These are phyloP conservation scores for Lactifluus subvellereus DNA, from an alignment of 768 basidiomycete genomes.

Conservation along the genomic window DNA sequence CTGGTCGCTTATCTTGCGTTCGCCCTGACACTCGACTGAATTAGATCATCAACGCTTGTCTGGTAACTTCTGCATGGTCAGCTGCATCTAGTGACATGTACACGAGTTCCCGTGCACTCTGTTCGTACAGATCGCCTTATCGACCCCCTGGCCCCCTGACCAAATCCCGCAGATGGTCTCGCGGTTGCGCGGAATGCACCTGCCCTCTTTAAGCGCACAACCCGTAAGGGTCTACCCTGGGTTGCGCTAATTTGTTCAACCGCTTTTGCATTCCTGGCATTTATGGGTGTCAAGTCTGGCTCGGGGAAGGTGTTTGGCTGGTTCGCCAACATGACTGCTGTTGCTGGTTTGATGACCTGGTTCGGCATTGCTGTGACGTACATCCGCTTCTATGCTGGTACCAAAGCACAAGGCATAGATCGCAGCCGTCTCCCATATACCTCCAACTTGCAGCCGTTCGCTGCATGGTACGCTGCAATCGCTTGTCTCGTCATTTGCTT, in stretches of 20 bases:
- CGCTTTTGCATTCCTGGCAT: conserved; percentile 73
- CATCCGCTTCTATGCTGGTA: conserved; percentile 72
- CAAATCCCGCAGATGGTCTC: conserved; percentile 60
- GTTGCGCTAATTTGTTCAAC: conserved; percentile 51
- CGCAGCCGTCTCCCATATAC: conserved; percentile 65
- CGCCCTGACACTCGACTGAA: background rate
- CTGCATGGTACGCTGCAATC: conserved; percentile 49
- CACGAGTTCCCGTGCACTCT: conserved; percentile 82
- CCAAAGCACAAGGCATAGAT: conserved; percentile 74
- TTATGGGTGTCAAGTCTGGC: conserved; percentile 65
- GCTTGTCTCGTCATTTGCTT: conserved; percentile 47
- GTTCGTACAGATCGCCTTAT: conserved; percentile 31
- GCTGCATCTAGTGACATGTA: conserved; percentile 87
- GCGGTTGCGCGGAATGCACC: conserved; percentile 79
- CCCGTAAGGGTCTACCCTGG: conserved; percentile 72
- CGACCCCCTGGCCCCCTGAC: background rate
- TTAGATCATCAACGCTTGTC: conserved; percentile 73
- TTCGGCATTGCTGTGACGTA: conserved; percentile 43
- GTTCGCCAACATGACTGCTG: conserved; percentile 59
- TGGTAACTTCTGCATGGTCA: conserved; percentile 89
- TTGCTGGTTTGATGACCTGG: conserved; percentile 45
- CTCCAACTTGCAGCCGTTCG: conserved; percentile 63
- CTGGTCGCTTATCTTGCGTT: background rate
- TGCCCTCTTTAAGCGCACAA: conserved; percentile 56
- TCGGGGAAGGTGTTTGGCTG: conserved; percentile 73